A percentile compares a stretch with the other conserved stretches of the same genome.
These are phyloP conservation scores for Rossbeevera mucosa DNA, from an alignment of 768 basidiomycete species.

Conservation along the genomic window DNA sequence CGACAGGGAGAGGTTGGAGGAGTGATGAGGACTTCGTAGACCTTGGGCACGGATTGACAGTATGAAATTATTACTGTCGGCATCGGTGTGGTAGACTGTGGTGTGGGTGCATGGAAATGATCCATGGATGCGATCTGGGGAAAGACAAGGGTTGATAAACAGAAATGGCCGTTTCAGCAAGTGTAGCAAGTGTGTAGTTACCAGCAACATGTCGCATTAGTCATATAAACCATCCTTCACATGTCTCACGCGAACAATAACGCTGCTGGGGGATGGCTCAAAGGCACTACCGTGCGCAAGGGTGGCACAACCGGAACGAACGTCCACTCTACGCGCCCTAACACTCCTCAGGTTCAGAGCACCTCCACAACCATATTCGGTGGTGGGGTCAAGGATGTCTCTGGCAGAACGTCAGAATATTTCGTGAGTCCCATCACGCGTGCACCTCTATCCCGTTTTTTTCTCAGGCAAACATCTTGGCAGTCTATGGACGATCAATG, in stretches of 20 bases:
- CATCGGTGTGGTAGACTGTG: conserved; percentile 12
- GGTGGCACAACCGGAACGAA: conserved; percentile 44
- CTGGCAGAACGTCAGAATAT: conserved; percentile 76
- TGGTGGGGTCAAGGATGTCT: conserved; percentile 82
- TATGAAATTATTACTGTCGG: conserved; percentile 16
- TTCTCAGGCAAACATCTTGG: conserved; percentile 7
- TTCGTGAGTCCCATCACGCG: conserved; percentile 47
- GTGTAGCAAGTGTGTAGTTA: no score
- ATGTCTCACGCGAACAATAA: conserved; percentile 32
- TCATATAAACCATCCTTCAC: conserved; percentile 7
- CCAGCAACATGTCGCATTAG: neutral
- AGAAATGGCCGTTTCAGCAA: no score
- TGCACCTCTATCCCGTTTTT: neutral
- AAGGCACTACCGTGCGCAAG: conserved; percentile 73
- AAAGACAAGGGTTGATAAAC: no score
- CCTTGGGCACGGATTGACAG: conserved; percentile 40
- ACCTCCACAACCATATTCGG: conserved; percentile 73
- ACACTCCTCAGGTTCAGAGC: conserved; percentile 64
- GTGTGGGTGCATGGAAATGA: conserved; percentile 19
- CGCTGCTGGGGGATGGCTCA: conserved; percentile 48
- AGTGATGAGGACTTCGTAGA: conserved; percentile 60
- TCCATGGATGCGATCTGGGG: conserved; percentile 28
- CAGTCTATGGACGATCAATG: conserved; percentile 92
- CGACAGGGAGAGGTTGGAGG: conserved; percentile 63
- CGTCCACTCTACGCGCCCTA: conserved; percentile 48